Base-by-base conservation (phyloP, 331 rosid genomes). In the Stylosanthes scabra region DNA sequence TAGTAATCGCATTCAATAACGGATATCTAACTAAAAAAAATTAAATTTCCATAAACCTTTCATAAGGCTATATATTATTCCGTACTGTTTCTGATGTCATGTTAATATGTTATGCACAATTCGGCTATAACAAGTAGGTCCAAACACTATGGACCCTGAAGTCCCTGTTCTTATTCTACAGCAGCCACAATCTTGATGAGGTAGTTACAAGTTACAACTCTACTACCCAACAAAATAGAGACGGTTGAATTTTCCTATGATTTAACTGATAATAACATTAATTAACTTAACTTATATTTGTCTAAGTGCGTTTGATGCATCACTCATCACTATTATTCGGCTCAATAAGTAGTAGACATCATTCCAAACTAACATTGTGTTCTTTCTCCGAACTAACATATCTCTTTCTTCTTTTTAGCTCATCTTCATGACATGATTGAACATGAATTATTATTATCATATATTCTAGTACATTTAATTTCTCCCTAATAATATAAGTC, bases 321-420 rank as follows among this genome's bases (percentile, higher is more conserved):
- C 40, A 15, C 41, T 29, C 45, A 51, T 61, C 39, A 25, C 46
- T 20, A 39, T 73, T 71, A 76, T 60, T n/a, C n/a, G n/a, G n/a
- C n/a, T n/a, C n/a, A n/a, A n/a, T n/a, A n/a, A n/a, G n/a, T n/a
- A n/a, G n/a, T n/a, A n/a, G n/a, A n/a, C n/a, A n/a, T n/a, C n/a
- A n/a, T n/a, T 76, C 72, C 83, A 81, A 74, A 68, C 10, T 51
- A 56, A 37, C 8, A 8, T 10, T 3, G 11, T 50, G 58, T 51
- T 78, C 15, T 42, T 81, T 83, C 74, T 66, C 50, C 31, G 41
- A 87, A 72, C 79, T 16, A 58, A 66, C 72, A 59, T 78, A 70
- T 67, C 55, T 59, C 68, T 47, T 20, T 20, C 25, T 20, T 20
- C 25, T 20, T 49, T 27, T 20, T 13, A 56, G 16, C 37, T 68